Base-by-base conservation (phyloP, 2,329 filamentous ascomycete species). In the Xylariaceae sp. region DNA sequence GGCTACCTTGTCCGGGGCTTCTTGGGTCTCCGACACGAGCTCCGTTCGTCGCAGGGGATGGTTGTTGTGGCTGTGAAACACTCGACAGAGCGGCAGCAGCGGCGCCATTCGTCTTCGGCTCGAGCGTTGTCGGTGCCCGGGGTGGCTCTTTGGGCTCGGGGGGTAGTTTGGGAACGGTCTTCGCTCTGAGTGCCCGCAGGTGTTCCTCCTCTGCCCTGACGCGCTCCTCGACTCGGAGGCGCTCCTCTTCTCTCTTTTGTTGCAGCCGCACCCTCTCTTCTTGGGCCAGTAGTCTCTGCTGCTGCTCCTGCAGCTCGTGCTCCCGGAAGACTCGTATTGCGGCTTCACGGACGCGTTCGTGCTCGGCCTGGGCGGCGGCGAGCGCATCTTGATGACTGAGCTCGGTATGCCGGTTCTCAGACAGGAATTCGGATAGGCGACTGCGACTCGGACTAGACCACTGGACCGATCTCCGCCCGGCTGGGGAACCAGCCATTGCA, bases 351-450 rank as follows among this genome's bases (percentile, higher is more conserved):
- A 90, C 71, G 18, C 73, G 68, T 23, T 83, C 73, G 53, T 88
- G 83, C 49, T 81, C 73, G 11, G 67, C 66, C 31, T 75, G 75
- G 4, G 80, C 80, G 29, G 72, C 71, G 29, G 72, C 73, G 12
- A 90, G 69, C 11, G 81, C 80, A 45, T 77, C 72, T 37, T 71
- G 68, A 51, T 86, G 80, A 35, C 65, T 67, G 31, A 72, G 63
- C 50, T 80, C 77, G 21, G 71, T 73, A 42, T 83, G 77, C 22
- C 73, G 69, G 19, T 74, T 68, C 32, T 77, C 72, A 25, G 65
- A 64, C 38, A 87, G 78, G 18, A 85, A 70, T 16, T 65, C 70
- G 15, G 76, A 69, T 26, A 76, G 65, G 39, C 74, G 73, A 7
- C 60, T 47, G 32, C 60, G 56, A 15, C 64, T 59, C 7, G 65